phyloP scores from a whole-genome alignment of 192 early-diverging fungal species.

The Diversispora eburnea region DNA sequence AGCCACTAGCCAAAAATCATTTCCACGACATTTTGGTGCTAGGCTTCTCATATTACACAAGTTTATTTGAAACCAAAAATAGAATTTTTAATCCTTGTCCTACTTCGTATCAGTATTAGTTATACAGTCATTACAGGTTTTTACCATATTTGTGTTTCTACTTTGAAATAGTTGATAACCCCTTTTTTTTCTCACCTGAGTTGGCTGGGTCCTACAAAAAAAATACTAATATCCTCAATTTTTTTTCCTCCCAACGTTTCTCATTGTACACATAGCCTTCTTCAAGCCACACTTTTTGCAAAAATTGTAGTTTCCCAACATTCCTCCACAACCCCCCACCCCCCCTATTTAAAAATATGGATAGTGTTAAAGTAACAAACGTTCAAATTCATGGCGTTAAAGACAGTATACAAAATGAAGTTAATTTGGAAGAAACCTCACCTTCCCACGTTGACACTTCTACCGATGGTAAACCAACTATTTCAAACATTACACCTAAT shows the following conservation, averaged over 20 bases:
- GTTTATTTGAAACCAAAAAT: too few relatives aligned
- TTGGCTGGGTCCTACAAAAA: background rate
- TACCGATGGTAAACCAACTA: background rate
- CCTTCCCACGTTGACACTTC: constrained; percentile 9
- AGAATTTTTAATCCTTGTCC: too few relatives aligned
- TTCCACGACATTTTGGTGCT: too few relatives aligned
- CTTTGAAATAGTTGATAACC: background rate
- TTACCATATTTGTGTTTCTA: background rate
- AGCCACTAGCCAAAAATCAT: too few relatives aligned
- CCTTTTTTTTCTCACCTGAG: constrained; percentile 3
- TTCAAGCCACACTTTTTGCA: constrained; percentile 13
- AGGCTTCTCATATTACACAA: too few relatives aligned
- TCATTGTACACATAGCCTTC: constrained; percentile 22
- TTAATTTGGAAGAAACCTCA: constrained; percentile 15
- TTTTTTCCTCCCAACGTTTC: constrained; percentile 11
- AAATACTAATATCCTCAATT: background rate
- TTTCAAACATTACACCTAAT: background rate
- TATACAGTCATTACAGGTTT: too few relatives aligned
- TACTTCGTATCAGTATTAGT: too few relatives aligned
- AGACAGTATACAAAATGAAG: constrained; percentile 18
- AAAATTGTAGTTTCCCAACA: background rate
- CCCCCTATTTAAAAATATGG: constrained; percentile 7
- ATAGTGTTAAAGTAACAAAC: constrained; percentile 1
- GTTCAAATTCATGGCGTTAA: background rate
- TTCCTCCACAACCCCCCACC: background rate